A percentile compares a stretch with the other conserved stretches of the same genome.
Evolutionary conservation across 1,139 yeast species (phyloP).

Genomic region (Pichia sp.): DNA sequence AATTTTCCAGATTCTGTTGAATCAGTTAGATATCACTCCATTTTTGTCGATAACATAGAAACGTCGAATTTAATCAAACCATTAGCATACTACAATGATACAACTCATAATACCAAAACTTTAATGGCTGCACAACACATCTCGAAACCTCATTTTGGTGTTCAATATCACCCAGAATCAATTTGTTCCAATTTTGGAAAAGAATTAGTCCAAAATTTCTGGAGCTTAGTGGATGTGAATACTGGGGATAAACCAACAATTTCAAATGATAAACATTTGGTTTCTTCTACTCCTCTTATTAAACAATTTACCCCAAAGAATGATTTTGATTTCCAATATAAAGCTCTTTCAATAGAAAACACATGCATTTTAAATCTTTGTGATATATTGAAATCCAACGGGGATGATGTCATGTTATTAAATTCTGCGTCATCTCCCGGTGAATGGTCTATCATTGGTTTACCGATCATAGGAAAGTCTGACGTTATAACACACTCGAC

Average conservation of each 20-base stretch:
- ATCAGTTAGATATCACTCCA: conserved; percentile 88
- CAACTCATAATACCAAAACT: conserved; percentile 31
- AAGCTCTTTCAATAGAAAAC: conserved; percentile 7
- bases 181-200: conserved; percentile 75
- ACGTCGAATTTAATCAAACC: conserved; percentile 40
- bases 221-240: conserved; percentile 45
- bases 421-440: conserved; percentile 84
- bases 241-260: background rate
- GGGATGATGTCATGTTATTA: conserved; percentile 52
- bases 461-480: conserved; percentile 54
- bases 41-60: conserved; percentile 48
- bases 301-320: conserved; percentile 4
- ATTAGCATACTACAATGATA: conserved; percentile 50
- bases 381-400: conserved; percentile 32
- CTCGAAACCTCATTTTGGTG: conserved; percentile 76
- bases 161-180: conserved; percentile 97
- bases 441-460: conserved; percentile 81
- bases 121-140: conserved; percentile 79
- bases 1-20: conserved; percentile 45
- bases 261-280: conserved; percentile 10
- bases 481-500: conserved; percentile 67
- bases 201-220: conserved; percentile 59
- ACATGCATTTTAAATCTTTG: conserved; percentile 43
- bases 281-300: conserved; percentile 21
- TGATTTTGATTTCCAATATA: conserved; percentile 17